These are phyloP conservation scores for Penicillium alfredii DNA, from an alignment of 495 filamentous ascomycete genomes.

Conservation along the genomic window DNA sequence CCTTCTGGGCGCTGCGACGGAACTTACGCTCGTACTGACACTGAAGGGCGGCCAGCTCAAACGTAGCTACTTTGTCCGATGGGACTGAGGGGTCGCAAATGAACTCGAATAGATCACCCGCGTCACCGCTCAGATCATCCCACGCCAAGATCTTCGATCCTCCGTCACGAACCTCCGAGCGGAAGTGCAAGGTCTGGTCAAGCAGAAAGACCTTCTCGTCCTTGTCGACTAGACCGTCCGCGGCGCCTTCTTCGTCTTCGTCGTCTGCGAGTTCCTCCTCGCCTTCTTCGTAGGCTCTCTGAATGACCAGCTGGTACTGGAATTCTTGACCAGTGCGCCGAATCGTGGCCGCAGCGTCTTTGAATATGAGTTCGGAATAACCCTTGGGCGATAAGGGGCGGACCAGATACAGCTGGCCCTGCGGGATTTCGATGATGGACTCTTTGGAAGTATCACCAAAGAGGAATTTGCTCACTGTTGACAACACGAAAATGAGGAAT, in stretches of 20 bases:
- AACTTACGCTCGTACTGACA: constrained; percentile 98
- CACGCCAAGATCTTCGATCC: constrained; percentile 83
- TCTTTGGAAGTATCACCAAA: constrained; percentile 93
- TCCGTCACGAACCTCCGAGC: constrained; percentile 69
- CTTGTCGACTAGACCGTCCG: constrained; percentile 63
- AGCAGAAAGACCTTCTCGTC: constrained; percentile 97
- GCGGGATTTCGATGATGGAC: constrained; percentile 85
- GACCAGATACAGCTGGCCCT: constrained; percentile 95
- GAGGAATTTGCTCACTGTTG: constrained; percentile 77
- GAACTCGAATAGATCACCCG: constrained; percentile 92
- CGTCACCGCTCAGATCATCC: constrained; percentile 90
- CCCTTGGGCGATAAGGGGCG: constrained; percentile 92
- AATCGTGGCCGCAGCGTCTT: constrained; percentile 87
- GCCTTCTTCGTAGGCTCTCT: constrained; percentile 94
- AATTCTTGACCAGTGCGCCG: constrained; percentile 88
- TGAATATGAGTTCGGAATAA: constrained; percentile 97
- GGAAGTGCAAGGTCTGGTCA: constrained; percentile 84
- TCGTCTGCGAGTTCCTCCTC: constrained; percentile 86
- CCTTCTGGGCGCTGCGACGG: constrained; percentile 67
- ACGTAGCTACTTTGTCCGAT: constrained; percentile 65
- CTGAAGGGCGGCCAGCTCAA: constrained; percentile 78
- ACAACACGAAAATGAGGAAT: neutral
- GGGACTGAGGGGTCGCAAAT: constrained; percentile 75
- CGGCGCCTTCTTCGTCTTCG: constrained; percentile 73
- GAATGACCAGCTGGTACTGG: constrained; percentile 94